Evolutionary conservation across 352 stramenopile genomes (phyloP).

Genomic region (Phytopythium mirpurense): DNA sequence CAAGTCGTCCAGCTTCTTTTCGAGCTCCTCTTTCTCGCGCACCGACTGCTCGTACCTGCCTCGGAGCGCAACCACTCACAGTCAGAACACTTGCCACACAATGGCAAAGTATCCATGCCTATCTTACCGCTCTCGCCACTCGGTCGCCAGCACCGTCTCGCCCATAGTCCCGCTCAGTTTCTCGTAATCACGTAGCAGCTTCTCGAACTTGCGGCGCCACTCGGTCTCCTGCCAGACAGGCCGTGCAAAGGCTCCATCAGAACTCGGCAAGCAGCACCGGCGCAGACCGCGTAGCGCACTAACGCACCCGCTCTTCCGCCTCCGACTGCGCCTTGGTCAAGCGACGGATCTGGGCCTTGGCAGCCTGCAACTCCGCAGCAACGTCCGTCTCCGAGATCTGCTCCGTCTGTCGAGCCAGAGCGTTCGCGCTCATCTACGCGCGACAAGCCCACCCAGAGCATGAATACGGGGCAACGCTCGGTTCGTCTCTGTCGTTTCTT

Average conservation of each 20-base stretch:
- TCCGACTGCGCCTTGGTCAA: slow-evolving; percentile 71
- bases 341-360: slow-evolving; percentile 65
- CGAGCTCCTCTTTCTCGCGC: slow-evolving; percentile 69
- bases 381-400: slow-evolving; percentile 78
- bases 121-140: slow-evolving; percentile 76
- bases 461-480: too few relatives aligned
- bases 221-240: slow-evolving; percentile 46
- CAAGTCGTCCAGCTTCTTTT: slow-evolving; percentile 71
- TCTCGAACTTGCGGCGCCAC: slow-evolving; percentile 83
- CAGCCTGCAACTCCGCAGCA: slow-evolving; percentile 58
- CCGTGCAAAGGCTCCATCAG: neutral
- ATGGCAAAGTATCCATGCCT: too few relatives aligned
- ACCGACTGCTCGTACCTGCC: slow-evolving; percentile 68
- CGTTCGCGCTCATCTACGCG: slow-evolving; percentile 72
- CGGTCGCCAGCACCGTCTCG: slow-evolving; percentile 75
- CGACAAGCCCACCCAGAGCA: neutral
- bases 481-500: neutral
- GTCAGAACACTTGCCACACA: neutral
- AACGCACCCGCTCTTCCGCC: slow-evolving; percentile 67
- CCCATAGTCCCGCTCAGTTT: slow-evolving; percentile 85
- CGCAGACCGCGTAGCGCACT: too few relatives aligned
- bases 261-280: neutral
- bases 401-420: slow-evolving; percentile 67
- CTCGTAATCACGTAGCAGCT: slow-evolving; percentile 80
- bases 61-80: neutral